A percentile compares a stretch with the other conserved stretches of the same genome.
Conservation (phyloP, 345 rosid species). For the Ceriops tagal region DNA sequence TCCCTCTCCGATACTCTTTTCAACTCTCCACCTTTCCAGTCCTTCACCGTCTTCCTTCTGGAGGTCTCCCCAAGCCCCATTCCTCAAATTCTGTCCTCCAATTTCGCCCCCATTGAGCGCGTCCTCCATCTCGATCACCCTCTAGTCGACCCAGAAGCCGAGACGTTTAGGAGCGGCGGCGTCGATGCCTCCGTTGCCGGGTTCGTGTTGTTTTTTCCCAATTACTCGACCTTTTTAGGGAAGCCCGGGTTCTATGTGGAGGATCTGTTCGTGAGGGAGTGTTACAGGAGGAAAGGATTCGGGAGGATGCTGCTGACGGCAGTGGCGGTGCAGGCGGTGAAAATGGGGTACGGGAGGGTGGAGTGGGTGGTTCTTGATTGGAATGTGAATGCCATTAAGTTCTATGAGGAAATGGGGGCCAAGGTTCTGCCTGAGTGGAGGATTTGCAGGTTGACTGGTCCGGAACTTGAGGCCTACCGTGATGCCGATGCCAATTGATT, state of each 20-base stretch:
- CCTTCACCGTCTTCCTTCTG: slow-evolving; percentile 77
- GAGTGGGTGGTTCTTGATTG: slow-evolving; percentile 92
- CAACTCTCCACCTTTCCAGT: slow-evolving; percentile 64
- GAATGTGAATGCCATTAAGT: slow-evolving; percentile 79
- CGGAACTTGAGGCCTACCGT: slow-evolving; percentile 62
- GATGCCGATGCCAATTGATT: slow-evolving; percentile 10
- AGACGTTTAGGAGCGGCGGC: slow-evolving; percentile 34
- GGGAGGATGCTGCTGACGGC: slow-evolving; percentile 73
- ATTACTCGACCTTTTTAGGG: slow-evolving; percentile 59
- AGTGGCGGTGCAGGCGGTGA: slow-evolving; percentile 82
- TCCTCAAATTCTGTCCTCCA: slow-evolving; percentile 19
- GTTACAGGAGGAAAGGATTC: slow-evolving; percentile 71
- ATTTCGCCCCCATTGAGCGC: slow-evolving; percentile 39
- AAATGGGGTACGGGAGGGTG: slow-evolving; percentile 83
- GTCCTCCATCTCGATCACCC: slow-evolving; percentile 46
- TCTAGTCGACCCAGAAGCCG: slow-evolving; percentile 51
- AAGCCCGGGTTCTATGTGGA: slow-evolving; percentile 86
- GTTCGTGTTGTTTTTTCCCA: slow-evolving; percentile 76
- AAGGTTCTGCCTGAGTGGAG: slow-evolving; percentile 69
- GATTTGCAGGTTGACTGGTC: slow-evolving; percentile 82
- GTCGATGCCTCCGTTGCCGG: slow-evolving; percentile 58
- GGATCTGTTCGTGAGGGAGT: slow-evolving; percentile 76
- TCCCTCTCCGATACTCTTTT: slow-evolving; percentile 73
- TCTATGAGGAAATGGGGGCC: slow-evolving; percentile 91
- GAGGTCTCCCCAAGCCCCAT: slow-evolving; percentile 60